Conservation (phyloP, 352 stramenopile species). For the Thraustotheca clavata region DNA sequence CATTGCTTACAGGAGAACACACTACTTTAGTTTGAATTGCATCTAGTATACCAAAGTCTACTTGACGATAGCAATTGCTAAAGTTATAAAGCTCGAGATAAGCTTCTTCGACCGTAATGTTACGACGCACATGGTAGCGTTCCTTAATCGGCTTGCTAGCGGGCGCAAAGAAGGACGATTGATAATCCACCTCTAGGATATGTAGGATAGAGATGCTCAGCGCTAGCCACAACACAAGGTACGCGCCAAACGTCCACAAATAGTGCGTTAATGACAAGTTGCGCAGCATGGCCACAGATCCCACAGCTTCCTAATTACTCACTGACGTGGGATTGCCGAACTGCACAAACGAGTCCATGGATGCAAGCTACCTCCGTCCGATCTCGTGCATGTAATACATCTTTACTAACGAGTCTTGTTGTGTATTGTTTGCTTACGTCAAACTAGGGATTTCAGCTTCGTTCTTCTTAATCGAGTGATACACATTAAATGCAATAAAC, state of each 20-base stretch:
- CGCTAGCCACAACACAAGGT: slow-evolving; percentile 18
- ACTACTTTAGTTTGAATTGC: slow-evolving; percentile 1
- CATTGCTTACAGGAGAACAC: background rate
- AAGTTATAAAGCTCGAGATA: slow-evolving; percentile 17
- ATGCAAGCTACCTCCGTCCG: too few relatives aligned
- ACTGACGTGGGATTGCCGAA: too few relatives aligned
- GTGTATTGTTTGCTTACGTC: too few relatives aligned
- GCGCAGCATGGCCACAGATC: slow-evolving; percentile 2
- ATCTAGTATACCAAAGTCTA: slow-evolving; percentile 16
- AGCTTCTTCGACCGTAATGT: slow-evolving; percentile 6
- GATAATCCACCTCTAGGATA: slow-evolving; percentile 16
- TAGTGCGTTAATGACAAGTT: background rate
- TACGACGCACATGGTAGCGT: background rate
- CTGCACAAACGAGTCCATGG: too few relatives aligned
- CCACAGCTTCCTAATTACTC: too few relatives aligned
- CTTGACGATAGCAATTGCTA: slow-evolving; percentile 17
- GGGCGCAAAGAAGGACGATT: background rate
- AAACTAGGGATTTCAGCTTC: too few relatives aligned
- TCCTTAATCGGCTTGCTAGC: background rate
- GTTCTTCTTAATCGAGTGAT: too few relatives aligned
- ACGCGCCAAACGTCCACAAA: slow-evolving; percentile 16
- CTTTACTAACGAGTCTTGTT: too few relatives aligned
- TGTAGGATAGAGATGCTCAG: slow-evolving; percentile 20
- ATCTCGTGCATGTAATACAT: too few relatives aligned
- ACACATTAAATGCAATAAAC: too few relatives aligned